phyloP scores from a whole-genome alignment of 768 basidiomycete species.

The Boletus vinaceobasis region DNA sequence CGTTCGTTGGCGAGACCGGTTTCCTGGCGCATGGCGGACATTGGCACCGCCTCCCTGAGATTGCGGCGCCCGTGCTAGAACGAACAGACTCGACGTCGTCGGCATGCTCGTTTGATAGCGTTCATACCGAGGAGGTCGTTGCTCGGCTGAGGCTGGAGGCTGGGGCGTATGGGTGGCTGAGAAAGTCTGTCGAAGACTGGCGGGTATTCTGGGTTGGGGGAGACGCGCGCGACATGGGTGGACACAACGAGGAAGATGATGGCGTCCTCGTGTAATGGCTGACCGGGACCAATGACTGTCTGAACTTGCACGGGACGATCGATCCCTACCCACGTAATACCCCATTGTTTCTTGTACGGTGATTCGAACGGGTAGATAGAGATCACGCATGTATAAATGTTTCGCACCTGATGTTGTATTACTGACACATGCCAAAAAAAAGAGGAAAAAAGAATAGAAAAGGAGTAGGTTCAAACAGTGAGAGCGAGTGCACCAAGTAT shows the following conservation, averaged over 20 bases:
- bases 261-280: slow-evolving; percentile 25
- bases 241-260: slow-evolving; percentile 28
- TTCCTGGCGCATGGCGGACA: slow-evolving; percentile 45
- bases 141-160: slow-evolving; percentile 49
- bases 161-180: slow-evolving; percentile 77
- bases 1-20: slow-evolving; percentile 61
- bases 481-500: slow-evolving; percentile 19
- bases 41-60: slow-evolving; percentile 38
- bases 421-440: slow-evolving; percentile 15
- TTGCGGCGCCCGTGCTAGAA: slow-evolving; percentile 32
- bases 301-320: background rate
- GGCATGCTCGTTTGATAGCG: slow-evolving; percentile 44
- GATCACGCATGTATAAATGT: slow-evolving; percentile 18
- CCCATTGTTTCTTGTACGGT: background rate
- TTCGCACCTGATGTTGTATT: slow-evolving; percentile 16
- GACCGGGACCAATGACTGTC: background rate
- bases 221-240: slow-evolving; percentile 31
- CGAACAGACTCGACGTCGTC: slow-evolving; percentile 48
- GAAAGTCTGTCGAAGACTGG: slow-evolving; percentile 72
- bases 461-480: slow-evolving; percentile 14
- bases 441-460: background rate
- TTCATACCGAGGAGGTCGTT: slow-evolving; percentile 50
- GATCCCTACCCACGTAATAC: background rate
- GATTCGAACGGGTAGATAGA: background rate
- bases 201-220: slow-evolving; percentile 83